Evolutionary conservation across 2,329 filamentous ascomycete genomes (phyloP), one percentile per base, ranked within the genome.

Genomic region (Clathrospora elynae): DNA sequence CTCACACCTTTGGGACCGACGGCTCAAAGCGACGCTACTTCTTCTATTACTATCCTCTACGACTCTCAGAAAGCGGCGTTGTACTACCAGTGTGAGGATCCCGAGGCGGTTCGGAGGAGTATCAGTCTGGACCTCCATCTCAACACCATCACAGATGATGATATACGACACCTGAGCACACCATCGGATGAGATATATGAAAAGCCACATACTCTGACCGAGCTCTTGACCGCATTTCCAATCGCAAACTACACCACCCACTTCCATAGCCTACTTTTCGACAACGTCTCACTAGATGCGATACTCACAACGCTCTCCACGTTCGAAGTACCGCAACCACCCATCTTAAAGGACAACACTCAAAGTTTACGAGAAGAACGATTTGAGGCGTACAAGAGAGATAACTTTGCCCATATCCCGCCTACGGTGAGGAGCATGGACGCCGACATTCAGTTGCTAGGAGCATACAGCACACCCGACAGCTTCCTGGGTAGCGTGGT

Each of bases 111-210:
- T 6, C 47, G 47, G 8, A 20, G 37, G 11, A 42, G 49, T 20
- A 39, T 44, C 10, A 47, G 23, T n/a, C 28, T 49, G 16, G 42
- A 52, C 28, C 45, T 57, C 12, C 44, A 52, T 23, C 25, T 51
- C 23, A 49, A 47, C 18, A 41, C 19, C 4, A 24, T 42, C n/a
- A 38, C 26, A 6, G 18, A 46, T 16, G 13, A 39, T 11, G 39
- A 46, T 9, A 7, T 46, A 0, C 19, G 41, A 2, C 6, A 46
- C 8, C 11, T 49, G 2, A 12, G 10, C 14, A 2, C 13, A 5
- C 6, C 12, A 2, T 16, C 12, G 13, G 9, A 24, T 7, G 9
- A 35, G 3, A 0, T 2, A 10, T 13, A 35, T 16, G 19, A 24
- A 22, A 24, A 24, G 7, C 12, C 36, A 11, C 29, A n/a, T n/a